Evolutionary conservation across 257 asterid species (phyloP), one percentile per base, ranked within the genome.

Genomic region (Verbena officinalis): DNA sequence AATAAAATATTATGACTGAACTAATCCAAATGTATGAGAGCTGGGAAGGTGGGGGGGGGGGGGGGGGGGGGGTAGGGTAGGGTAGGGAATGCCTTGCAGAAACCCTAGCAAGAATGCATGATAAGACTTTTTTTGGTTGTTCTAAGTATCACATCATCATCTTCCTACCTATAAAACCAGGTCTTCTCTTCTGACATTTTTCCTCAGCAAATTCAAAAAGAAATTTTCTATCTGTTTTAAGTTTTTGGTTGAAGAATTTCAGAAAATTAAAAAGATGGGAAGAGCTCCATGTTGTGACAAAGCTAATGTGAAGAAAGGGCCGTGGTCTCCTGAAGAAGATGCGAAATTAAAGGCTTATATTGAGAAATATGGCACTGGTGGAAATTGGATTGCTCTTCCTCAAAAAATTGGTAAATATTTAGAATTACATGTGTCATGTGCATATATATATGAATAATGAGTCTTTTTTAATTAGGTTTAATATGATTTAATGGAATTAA

Each of bases 211-310:
- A 74, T 19, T 27, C 43, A 65, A 13, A 50, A 53, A 20, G 39
- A 13, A 21, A n/a, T 13, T 51, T 51, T 33, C 74, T 12, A 53
- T 59, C 64, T 66, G 62, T 31, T 67, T 64, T 5, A 22, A n/a
- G n/a, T n/a, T 33, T 16, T 69, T 59, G 31, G 48, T 52, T 13
- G 11, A n/a, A 43, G 11, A 27, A 51, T 23, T 63, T 19, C 50
- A 33, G 6, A 11, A 3, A 33, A 15, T 10, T 21, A 15, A 15
- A 45, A 72, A 80, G 55, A 91, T 93, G 98, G 98, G 98, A 36
- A 85, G 98, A 87, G 96, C 96, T 11, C 98, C 98, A 34, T 92
- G 98, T 64, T 92, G 98, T 62, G 98, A 92, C 80, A 92, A 92
- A 86, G 85, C 84, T 9, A 89, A 82, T 39, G 98, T 92, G 73